Evolutionary conservation across 176 grass and related monocot genomes (phyloP).

Genomic region (Typha latifolia): DNA sequence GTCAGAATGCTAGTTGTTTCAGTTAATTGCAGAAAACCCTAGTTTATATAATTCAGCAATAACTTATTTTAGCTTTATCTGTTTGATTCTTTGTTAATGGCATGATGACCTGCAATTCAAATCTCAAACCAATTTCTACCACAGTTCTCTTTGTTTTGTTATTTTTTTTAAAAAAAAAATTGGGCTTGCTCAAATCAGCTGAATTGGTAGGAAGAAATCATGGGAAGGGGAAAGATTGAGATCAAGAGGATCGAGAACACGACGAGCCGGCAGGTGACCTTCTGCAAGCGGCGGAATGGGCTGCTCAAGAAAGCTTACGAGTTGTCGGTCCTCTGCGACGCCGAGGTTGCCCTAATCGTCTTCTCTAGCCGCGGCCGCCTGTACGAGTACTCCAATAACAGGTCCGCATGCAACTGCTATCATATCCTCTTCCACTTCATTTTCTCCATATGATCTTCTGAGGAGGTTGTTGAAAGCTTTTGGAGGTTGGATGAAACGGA

Average conservation of each 20-base stretch:
- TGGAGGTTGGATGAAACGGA: too few relatives aligned
- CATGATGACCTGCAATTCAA: neutral
- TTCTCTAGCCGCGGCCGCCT: slow-evolving; percentile 46
- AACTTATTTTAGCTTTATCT: too few relatives aligned
- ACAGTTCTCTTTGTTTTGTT: neutral
- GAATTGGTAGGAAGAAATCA: neutral
- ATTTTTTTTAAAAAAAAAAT: too few relatives aligned
- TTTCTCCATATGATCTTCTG: neutral
- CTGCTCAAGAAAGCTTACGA: slow-evolving; percentile 49
- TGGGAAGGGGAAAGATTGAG: slow-evolving; percentile 59
- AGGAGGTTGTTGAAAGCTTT: too few relatives aligned
- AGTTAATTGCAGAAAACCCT: too few relatives aligned
- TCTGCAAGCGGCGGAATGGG: slow-evolving; percentile 49
- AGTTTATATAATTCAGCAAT: too few relatives aligned
- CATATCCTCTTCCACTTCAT: neutral
- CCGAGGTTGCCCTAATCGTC: slow-evolving; percentile 39
- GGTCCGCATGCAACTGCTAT: neutral
- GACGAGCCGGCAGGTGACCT: slow-evolving; percentile 45
- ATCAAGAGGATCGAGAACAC: slow-evolving; percentile 53
- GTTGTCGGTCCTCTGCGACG: slow-evolving; percentile 39
- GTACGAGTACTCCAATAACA: slow-evolving; percentile 45
- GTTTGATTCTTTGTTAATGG: too few relatives aligned
- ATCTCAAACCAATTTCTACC: neutral
- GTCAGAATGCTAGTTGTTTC: too few relatives aligned
- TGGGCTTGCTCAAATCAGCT: too few relatives aligned